These are phyloP conservation scores for Ophiocytium majus DNA, from an alignment of 352 stramenopile species.

Conservation along the genomic window DNA sequence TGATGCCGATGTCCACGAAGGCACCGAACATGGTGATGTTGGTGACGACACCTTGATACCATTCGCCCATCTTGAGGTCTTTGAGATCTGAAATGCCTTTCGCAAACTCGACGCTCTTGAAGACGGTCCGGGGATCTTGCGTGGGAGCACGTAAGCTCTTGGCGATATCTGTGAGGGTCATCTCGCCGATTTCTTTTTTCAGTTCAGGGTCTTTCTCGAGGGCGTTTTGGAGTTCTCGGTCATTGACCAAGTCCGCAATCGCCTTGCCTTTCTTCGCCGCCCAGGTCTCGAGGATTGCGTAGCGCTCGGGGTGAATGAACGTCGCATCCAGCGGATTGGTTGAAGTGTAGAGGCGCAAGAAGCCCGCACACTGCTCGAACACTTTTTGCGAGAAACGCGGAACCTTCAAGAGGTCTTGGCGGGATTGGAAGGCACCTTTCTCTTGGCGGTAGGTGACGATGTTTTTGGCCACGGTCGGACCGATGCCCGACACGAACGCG, in stretches of 20 bases:
- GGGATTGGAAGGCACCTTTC: not conserved
- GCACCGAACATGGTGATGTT: conserved; percentile 14
- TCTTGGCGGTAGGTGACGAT: not conserved
- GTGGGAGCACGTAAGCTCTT: not conserved
- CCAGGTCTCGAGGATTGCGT: not conserved
- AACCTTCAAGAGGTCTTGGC: conserved; percentile 13
- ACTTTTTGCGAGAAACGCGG: conserved; percentile 9
- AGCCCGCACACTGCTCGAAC: not conserved
- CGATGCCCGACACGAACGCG: conserved; percentile 7
- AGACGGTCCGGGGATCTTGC: not conserved
- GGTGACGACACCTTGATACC: not conserved
- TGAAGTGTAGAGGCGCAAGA: not conserved
- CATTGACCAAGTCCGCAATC: not conserved
- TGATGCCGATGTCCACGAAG: conserved; percentile 12
- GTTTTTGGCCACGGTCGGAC: not conserved
- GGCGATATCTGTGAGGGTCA: conserved; percentile 8
- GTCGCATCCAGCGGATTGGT: not conserved
- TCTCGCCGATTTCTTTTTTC: conserved; percentile 6
- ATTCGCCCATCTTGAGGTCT: conserved; percentile 6
- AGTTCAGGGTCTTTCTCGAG: not conserved
- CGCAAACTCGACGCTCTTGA: not conserved
- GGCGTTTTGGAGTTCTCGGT: not conserved
- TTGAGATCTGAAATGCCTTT: conserved; percentile 12
- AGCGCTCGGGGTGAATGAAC: conserved; percentile 13
- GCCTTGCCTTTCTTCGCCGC: not conserved